phyloP scores from a whole-genome alignment of 2,329 filamentous ascomycete species.

The Verticillium nubilum region DNA sequence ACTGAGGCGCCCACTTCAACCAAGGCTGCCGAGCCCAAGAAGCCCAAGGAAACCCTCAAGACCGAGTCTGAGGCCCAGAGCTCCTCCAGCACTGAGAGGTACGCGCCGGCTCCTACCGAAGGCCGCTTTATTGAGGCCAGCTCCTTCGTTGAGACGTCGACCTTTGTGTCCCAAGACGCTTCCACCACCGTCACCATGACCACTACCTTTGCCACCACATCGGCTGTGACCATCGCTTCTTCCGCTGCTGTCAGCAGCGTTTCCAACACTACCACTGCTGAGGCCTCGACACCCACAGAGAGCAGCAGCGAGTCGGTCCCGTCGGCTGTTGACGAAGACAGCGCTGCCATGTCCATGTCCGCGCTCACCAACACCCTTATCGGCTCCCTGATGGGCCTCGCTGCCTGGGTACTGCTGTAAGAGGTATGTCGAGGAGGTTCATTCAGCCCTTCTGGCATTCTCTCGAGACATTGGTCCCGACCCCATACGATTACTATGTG shows the following conservation, averaged over 20 bases:
- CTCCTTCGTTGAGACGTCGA: not conserved
- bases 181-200: not conserved
- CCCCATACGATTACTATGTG: not conserved
- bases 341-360: not conserved
- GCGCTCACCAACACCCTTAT: not conserved
- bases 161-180: not conserved
- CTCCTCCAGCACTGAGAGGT: not conserved
- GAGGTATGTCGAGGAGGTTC: not conserved
- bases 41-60: not conserved
- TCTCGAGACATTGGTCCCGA: not conserved
- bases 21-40: not conserved
- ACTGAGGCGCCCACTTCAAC: conserved; percentile 7
- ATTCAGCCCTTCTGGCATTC: not conserved
- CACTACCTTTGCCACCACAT: not conserved
- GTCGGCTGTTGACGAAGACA: not conserved
- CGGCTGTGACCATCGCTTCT: not conserved
- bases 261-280: not conserved
- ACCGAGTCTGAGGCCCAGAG: not conserved
- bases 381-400: not conserved
- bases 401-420: conserved; percentile 2
- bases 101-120: not conserved
- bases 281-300: not conserved
- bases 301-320: not conserved
- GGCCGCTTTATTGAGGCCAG: not conserved
- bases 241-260: not conserved